Percentiles rank a stretch among this genome's conserved stretches.
phyloP scores from a whole-genome alignment of 352 stramenopile species.

The Phytophthora pini region DNA sequence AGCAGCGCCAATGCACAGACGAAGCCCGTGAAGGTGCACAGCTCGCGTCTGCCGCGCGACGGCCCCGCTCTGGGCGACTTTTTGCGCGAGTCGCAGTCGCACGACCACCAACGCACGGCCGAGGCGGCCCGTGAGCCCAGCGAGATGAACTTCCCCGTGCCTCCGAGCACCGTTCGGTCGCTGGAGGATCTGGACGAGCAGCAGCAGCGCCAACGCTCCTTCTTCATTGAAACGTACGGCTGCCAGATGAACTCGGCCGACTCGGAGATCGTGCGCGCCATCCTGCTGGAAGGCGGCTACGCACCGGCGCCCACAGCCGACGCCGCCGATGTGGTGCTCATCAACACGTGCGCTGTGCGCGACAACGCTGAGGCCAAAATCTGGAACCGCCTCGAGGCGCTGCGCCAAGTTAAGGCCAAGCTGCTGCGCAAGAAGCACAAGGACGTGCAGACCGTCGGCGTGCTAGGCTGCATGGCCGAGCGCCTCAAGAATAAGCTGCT shows the following conservation, averaged over 20 bases:
- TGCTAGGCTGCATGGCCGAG: conserved; percentile 99
- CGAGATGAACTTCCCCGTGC: conserved; percentile 79
- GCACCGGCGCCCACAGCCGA: conserved; percentile 64
- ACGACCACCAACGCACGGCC: conserved; percentile 35
- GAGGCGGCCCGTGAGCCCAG: conserved; percentile 51
- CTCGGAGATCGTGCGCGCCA: conserved; percentile 97
- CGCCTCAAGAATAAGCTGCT: conserved; percentile 97
- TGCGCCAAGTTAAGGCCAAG: conserved; percentile 83
- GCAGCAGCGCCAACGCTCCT: conserved; percentile 44
- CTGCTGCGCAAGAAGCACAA: conserved; percentile 68
- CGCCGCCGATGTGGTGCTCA: conserved; percentile 94
- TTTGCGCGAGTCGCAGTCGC: conserved; percentile 54
- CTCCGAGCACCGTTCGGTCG: conserved; percentile 41
- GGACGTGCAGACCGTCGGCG: conserved; percentile 88
- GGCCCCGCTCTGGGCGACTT: conserved; percentile 79
- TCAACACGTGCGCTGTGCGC: conserved; percentile 99
- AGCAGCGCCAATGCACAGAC: conserved; percentile 5
- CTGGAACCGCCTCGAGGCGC: conserved; percentile 84
- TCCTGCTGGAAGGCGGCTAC: conserved; percentile 89
- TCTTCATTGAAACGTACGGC: conserved; percentile 96
- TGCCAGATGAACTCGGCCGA: conserved; percentile 99
- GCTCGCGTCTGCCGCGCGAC: conserved; percentile 44
- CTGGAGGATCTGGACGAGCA: conserved; percentile 62
- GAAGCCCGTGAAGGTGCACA: conserved; percentile 23
- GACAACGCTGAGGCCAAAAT: conserved; percentile 98